Evolutionary conservation across 495 filamentous ascomycete species (phyloP), one percentile per base, ranked within the genome.

Genomic region (Trichoderma orchidacearum): DNA sequence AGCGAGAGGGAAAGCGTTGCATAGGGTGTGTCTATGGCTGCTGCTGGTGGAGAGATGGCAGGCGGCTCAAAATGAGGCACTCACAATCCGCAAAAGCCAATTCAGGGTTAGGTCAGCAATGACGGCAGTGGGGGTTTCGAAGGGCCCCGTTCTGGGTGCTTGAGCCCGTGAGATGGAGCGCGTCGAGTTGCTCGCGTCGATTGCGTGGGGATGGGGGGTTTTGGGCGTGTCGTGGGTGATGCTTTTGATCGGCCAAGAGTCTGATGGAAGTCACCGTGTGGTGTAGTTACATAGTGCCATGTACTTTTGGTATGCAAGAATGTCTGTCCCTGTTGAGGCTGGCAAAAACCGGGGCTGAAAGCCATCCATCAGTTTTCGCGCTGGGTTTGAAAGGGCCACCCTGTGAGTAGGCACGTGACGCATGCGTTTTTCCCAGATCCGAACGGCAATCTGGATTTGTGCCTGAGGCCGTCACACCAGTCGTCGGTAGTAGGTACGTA

Each of bases 101-200:
- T 48, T 48, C 41, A 48, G 41, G 41, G 41, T 48, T 48, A 48
- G 41, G 41, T 48, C 41, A 48, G 41, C 41, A 48, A 48, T 48
- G 41, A 48, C 41, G 41, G 21, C 41, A 48, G 41, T 48, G 41
- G 41, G 41, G 41, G 41, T 48, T 27, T 45, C 27, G 9, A 3
- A 27, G 12, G 23, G 21, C 13, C 21, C 41, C 41, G 18, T 18
- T 4, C 12, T 8, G 7, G 27, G 18, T 25, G 41, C 21, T 23
- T 48, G 41, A 9, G 41, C 21, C 18, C 4, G 21, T 17, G 41
- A 48, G 41, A 13, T 48, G 41, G 21, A 23, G 41, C 41, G 41
- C 41, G 41, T 48, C 41, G 41, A 0, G 21, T 0, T 3, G 41
- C 41, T 48, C 41, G 41, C 41, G 41, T 48, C 41, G 41, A 27